A percentile compares a stretch with the other conserved stretches of the same genome.
These are phyloP conservation scores for Populus ilicifolia DNA, from an alignment of 345 rosid species.

Conservation along the genomic window DNA sequence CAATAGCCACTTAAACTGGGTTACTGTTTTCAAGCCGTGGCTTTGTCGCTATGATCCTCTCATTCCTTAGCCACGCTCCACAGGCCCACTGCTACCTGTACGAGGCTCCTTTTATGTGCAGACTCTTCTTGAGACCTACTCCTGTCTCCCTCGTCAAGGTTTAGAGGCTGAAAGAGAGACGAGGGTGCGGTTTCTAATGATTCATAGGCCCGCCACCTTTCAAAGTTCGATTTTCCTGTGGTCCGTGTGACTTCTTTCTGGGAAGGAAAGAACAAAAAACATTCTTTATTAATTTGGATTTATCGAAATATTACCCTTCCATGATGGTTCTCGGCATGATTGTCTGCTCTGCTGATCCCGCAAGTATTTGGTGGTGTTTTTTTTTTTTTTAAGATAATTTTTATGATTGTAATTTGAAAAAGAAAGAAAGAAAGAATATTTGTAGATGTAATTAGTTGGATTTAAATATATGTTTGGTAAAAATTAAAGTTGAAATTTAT, in stretches of 20 bases:
- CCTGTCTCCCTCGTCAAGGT: slow-evolving; percentile 5
- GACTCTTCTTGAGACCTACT: slow-evolving; percentile 1
- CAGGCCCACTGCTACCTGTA: neutral
- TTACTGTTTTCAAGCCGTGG: neutral
- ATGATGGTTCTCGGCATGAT: slow-evolving; percentile 20
- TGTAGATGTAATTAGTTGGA: too few species aligned
- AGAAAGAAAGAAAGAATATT: too few species aligned
- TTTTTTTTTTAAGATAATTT: too few species aligned
- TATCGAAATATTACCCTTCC: slow-evolving; percentile 16
- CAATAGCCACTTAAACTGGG: neutral
- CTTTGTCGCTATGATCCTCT: neutral
- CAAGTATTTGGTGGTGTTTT: too few species aligned
- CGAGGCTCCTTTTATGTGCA: neutral
- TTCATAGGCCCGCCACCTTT: slow-evolving; percentile 32
- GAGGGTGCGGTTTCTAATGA: slow-evolving; percentile 22
- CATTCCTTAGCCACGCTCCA: neutral
- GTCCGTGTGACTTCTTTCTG: slow-evolving; percentile 16
- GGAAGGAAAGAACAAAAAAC: neutral
- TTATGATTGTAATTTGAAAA: too few species aligned
- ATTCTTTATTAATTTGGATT: slow-evolving; percentile 3
- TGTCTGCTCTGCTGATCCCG: slow-evolving; percentile 4
- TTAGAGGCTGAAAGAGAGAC: slow-evolving; percentile 6
- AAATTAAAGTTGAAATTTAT: too few species aligned
- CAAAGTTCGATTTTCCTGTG: slow-evolving; percentile 12
- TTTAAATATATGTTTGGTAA: too few species aligned